Evolutionary conservation across 495 filamentous ascomycete genomes (phyloP).

Genomic region (Diplogelasinospora grovesii): DNA sequence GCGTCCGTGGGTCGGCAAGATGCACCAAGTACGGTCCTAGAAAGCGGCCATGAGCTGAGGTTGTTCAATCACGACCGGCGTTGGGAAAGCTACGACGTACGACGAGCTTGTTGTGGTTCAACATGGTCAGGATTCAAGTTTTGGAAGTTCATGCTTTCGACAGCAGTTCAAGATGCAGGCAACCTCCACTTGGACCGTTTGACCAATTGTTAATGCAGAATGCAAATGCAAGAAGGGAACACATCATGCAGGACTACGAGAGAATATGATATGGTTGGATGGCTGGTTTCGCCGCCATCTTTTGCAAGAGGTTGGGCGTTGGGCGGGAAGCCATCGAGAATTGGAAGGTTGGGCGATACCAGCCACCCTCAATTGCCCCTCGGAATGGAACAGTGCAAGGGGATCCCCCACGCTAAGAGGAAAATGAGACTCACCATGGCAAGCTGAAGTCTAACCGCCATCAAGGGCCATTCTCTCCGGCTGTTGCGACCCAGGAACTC

Average conservation of each 20-base stretch:
- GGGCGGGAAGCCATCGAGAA: conserved; percentile 1
- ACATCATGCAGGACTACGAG: conserved; percentile 14
- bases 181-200: conserved; percentile 13
- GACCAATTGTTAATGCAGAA: conserved; percentile 18
- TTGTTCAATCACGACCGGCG: too few relatives aligned
- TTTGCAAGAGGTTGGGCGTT: conserved; percentile 11
- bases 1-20: conserved; percentile 10
- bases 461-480: too few relatives aligned
- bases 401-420: too few relatives aligned
- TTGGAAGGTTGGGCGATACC: not conserved
- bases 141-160: conserved; percentile 19
- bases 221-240: conserved; percentile 16
- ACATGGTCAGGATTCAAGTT: conserved; percentile 22
- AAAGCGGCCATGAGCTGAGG: conserved; percentile 4
- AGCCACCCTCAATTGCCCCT: too few relatives aligned
- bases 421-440: too few relatives aligned
- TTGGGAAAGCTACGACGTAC: too few relatives aligned
- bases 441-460: too few relatives aligned
- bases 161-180: conserved; percentile 2
- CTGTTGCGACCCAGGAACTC: too few relatives aligned
- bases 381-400: too few relatives aligned
- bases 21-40: conserved; percentile 10
- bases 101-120: too few relatives aligned
- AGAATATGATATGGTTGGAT: conserved; percentile 20
- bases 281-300: too few relatives aligned